Base-by-base conservation (phyloP, 2,329 filamentous ascomycete genomes). In the Eutypella sp. region DNA sequence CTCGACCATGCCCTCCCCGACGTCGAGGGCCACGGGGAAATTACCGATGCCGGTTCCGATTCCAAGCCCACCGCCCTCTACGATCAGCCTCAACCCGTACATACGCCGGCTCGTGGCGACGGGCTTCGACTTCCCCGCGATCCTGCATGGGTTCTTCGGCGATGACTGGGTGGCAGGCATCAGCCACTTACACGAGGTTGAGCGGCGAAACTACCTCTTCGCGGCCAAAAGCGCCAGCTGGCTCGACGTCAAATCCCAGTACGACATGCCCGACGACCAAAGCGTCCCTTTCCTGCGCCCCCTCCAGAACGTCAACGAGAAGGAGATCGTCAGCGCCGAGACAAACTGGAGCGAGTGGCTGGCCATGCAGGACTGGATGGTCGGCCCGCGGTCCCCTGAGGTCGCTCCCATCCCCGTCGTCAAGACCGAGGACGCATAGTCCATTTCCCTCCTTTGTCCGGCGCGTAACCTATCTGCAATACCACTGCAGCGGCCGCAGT, bases 301-400 rank as follows among this genome's bases (percentile, higher is more conserved):
- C 4, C 70, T 96, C n/a, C 83, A 87, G 57, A 80, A 83, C 45
- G 82, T 87, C 1, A 79, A 81, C 7, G 82, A 92, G 59, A 79
- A 81, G 19, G 93, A 97, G 69, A 88, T 97, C 50, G 79, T 87
- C 51, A 79, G 73, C 13, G 91, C 91, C 0, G 92, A 97, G 69
- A 78, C 79, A 50, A 83, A 78, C 48, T 99, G 93, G 93, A 95
- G 89, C 62, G 85, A 92, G 59, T 97, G 92, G 92, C 71, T 96
- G 25, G 89, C 89, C 11, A 95, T 96, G 89, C 89, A 96, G 66
- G 92, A 96, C 66, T 97, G 92, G 92, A 95, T 96, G 90, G 73
- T 96, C n/a, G 91, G 91, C 2, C 87, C 88, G 1, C 73, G 88
- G 50, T 84, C 85, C 25, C 87, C 85, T 6, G 73, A 74, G 23